phyloP scores from a whole-genome alignment of 345 rosid genomes.

The Syzygium aromaticum region DNA sequence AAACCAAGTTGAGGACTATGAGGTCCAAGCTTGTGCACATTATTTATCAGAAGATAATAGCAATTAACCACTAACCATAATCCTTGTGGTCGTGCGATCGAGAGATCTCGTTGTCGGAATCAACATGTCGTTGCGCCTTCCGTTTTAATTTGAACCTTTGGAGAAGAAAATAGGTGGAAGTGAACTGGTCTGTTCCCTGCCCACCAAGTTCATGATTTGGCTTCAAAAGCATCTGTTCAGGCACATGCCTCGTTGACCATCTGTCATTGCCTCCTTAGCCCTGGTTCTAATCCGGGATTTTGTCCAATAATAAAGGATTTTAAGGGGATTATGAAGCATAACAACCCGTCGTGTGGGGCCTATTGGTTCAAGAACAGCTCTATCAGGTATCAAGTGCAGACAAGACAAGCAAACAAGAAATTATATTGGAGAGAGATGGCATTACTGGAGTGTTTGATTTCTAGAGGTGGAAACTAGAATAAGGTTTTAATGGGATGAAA shows the following conservation, averaged over 20 bases:
- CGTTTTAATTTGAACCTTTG: not conserved
- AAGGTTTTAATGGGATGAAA: not conserved
- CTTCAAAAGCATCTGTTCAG: not conserved
- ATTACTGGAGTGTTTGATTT: not conserved
- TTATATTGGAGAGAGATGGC: not conserved
- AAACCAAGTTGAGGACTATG: not conserved
- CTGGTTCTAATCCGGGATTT: not conserved
- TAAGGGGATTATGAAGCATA: not conserved
- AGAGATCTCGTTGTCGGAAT: constrained; percentile 6
- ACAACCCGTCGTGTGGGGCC: not conserved
- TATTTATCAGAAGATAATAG: not conserved
- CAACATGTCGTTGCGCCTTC: not conserved
- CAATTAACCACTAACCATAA: not conserved
- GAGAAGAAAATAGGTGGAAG: not conserved
- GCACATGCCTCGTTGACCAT: constrained; percentile 5
- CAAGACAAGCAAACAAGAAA: not conserved
- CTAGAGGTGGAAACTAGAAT: not conserved
- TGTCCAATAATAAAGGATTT: not conserved
- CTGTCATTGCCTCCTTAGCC: not conserved
- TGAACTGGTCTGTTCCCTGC: constrained; percentile 15
- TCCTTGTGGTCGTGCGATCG: not conserved
- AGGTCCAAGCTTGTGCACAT: not conserved
- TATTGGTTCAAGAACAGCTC: not conserved
- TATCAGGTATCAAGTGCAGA: not conserved
- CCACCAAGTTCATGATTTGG: constrained; percentile 6